Conservation (phyloP, 768 basidiomycete species). For the Cubamyces lactineus region DNA sequence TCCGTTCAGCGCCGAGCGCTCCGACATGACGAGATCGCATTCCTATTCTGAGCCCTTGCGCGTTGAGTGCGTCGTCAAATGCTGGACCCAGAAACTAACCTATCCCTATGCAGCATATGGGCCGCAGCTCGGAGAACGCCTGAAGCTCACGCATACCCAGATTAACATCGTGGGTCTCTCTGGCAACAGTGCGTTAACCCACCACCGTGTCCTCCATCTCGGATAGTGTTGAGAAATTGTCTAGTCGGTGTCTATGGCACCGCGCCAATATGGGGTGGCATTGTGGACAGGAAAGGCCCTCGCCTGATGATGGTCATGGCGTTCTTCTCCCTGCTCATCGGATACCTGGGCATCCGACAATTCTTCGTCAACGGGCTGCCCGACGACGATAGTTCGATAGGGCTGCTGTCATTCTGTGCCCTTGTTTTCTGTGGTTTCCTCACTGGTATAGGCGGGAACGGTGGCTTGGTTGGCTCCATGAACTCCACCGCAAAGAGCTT, state of each 20-base stretch:
- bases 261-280: slow-evolving; percentile 78
- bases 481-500: slow-evolving; percentile 88
- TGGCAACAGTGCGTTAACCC: slow-evolving; percentile 60
- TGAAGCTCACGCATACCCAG: slow-evolving; percentile 77
- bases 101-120: slow-evolving; percentile 64
- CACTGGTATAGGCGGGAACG: slow-evolving; percentile 79
- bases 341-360: slow-evolving; percentile 74
- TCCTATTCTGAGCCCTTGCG: neutral
- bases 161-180: slow-evolving; percentile 82
- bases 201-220: neutral
- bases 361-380: slow-evolving; percentile 60
- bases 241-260: slow-evolving; percentile 76
- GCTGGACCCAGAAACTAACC: neutral
- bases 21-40: no score
- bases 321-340: slow-evolving; percentile 61
- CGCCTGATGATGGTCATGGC: slow-evolving; percentile 63
- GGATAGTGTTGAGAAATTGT: neutral
- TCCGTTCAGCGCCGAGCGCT: no score
- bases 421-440: slow-evolving; percentile 68
- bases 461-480: slow-evolving; percentile 67
- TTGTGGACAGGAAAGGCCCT: slow-evolving; percentile 77
- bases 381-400: slow-evolving; percentile 33
- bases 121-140: slow-evolving; percentile 80
- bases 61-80: neutral
- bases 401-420: slow-evolving; percentile 46